Conservation (phyloP, 768 basidiomycete species). For the Crepidotus variabilis region DNA sequence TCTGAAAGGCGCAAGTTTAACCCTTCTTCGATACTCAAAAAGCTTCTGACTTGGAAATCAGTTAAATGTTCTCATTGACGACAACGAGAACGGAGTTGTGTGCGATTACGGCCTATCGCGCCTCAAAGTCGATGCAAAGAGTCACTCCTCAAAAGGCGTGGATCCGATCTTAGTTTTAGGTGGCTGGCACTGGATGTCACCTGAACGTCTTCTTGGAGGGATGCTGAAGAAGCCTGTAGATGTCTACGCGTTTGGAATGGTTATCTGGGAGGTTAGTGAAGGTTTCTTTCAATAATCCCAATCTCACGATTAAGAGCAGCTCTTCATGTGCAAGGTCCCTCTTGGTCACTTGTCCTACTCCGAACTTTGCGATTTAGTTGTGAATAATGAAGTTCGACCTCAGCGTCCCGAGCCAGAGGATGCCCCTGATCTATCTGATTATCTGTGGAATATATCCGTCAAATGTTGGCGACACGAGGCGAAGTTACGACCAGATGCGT, state of each 20-base stretch:
- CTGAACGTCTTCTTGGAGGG: conserved; percentile 13
- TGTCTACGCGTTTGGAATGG: conserved; percentile 21
- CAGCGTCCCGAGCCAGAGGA: not conserved
- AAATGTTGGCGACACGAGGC: not conserved
- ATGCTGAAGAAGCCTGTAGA: conserved; percentile 11
- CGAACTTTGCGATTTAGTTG: not conserved
- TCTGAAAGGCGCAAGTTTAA: not conserved
- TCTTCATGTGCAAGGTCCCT: not conserved
- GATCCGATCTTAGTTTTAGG: not conserved
- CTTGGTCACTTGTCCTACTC: not conserved
- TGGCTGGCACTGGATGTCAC: conserved; percentile 16
- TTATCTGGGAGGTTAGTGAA: conserved; percentile 15
- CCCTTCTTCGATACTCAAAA: not conserved
- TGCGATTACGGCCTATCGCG: conserved; percentile 20
- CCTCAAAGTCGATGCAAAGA: conserved; percentile 15
- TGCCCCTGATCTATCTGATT: not conserved
- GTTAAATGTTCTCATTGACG: conserved; percentile 18
- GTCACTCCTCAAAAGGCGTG: not conserved
- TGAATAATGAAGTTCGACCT: not conserved
- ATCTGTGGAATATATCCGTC: not conserved
- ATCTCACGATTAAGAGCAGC: not conserved
- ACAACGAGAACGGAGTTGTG: conserved; percentile 9
- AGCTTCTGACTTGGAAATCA: not conserved
- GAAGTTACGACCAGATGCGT: not conserved
- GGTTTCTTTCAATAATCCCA: not conserved